These are phyloP conservation scores for Neckera pumila DNA, from an alignment of 225 moss, liverwort and hornwort species.

Conservation along the genomic window DNA sequence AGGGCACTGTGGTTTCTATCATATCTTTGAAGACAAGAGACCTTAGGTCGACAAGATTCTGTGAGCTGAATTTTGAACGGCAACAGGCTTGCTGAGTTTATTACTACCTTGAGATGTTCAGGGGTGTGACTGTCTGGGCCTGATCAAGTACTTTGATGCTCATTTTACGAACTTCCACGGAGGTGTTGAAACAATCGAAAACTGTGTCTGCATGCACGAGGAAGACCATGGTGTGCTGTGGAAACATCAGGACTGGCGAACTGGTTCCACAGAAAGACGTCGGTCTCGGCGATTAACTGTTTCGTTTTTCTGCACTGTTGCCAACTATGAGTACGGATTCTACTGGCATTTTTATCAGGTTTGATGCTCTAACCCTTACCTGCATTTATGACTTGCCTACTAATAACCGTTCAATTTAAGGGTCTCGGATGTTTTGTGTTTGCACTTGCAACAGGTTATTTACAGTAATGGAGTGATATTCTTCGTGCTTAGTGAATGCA, in stretches of 20 bases:
- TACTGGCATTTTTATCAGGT: slow-evolving; percentile 94
- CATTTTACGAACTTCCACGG: slow-evolving; percentile 81
- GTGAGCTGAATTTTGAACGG: neutral
- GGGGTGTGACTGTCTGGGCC: slow-evolving; percentile 40
- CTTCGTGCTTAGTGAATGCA: neutral
- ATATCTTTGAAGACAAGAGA: neutral
- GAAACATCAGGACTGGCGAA: slow-evolving; percentile 89
- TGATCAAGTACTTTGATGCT: slow-evolving; percentile 49
- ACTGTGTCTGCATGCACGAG: slow-evolving; percentile 90
- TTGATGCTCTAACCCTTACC: neutral
- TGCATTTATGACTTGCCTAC: neutral
- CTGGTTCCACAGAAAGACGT: slow-evolving; percentile 71
- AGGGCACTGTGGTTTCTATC: neutral
- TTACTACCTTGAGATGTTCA: neutral
- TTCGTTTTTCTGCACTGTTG: slow-evolving; percentile 84
- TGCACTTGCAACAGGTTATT: neutral
- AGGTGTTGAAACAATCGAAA: slow-evolving; percentile 70
- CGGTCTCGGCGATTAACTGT: slow-evolving; percentile 72
- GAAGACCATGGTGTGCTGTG: slow-evolving; percentile 80
- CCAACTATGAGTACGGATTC: slow-evolving; percentile 87
- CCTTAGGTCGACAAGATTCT: neutral
- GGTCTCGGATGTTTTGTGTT: neutral
- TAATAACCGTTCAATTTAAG: neutral
- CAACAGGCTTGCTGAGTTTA: neutral
- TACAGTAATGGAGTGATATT: neutral